Base-by-base conservation (phyloP, 768 basidiomycete genomes). In the Floccularia luteovirens region DNA sequence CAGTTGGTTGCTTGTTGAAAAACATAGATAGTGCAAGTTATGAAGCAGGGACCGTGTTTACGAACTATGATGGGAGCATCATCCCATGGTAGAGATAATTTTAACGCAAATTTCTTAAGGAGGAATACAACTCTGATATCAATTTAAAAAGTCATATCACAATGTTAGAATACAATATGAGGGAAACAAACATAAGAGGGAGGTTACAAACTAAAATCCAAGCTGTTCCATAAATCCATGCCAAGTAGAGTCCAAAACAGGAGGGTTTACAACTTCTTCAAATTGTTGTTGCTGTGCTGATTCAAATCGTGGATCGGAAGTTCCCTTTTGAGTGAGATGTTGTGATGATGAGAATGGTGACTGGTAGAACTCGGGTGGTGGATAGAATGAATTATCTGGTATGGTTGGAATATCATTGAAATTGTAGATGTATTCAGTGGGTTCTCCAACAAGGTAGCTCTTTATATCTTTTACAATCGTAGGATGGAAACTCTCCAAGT, bases 201-300 rank as follows among this genome's bases (percentile, higher is more conserved):
- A n/a, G n/a, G n/a, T n/a, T n/a, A n/a, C n/a, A n/a, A n/a, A 27
- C 44, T 42, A 67, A 47, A 69, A 71, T 5, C 82, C 82, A 31
- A 85, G 62, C 47, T 84, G 82, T 53, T 82, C 77, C 31, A 80
- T 74, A 31, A 85, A 78, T 44, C 66, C 72, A 52, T 76, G 73
- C 80, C 81, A 85, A 1, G 77, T 71, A 13, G 78, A 59, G 50
- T 84, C 78, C 39, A 82, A 48, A 22, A 66, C 55, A 47, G n/a
- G n/a, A n/a, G n/a, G n/a, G n/a, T n/a, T n/a, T n/a, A n/a, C 54
- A 38, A 56, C 48, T 43, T 39, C 41, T 45, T n/a, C n/a, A n/a
- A n/a, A n/a, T n/a, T n/a, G n/a, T 48, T 11, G 32, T 30, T n/a
- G 21, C 17, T 42, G 12, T 40, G 13, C 5, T 38, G 40, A 20